Percentiles rank a stretch among this genome's conserved stretches.
These are phyloP conservation scores for Pichia californica DNA, from an alignment of 805 yeast species.

Conservation along the genomic window DNA sequence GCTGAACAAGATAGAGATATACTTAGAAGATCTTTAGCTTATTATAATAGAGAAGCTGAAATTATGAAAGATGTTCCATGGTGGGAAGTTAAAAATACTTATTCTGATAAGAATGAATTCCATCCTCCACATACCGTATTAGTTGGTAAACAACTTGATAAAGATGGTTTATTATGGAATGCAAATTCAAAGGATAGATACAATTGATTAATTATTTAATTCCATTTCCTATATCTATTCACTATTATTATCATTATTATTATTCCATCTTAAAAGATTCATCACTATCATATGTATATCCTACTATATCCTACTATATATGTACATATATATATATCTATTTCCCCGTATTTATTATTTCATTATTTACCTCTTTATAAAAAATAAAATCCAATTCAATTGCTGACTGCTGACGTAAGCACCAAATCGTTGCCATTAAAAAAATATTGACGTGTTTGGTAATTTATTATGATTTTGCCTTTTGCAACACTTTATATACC, in stretches of 20 bases:
- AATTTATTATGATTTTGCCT: too few relatives aligned
- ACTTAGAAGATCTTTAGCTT: slow-evolving; percentile 63
- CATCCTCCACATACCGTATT: slow-evolving; percentile 33
- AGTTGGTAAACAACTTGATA: slow-evolving; percentile 31
- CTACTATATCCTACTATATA: too few relatives aligned
- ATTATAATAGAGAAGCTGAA: slow-evolving; percentile 62
- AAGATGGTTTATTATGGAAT: slow-evolving; percentile 22
- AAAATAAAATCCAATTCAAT: too few relatives aligned
- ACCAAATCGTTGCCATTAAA: too few relatives aligned
- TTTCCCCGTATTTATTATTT: too few relatives aligned
- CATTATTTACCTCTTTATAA: too few relatives aligned
- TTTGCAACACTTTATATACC: too few relatives aligned
- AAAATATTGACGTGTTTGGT: too few relatives aligned
- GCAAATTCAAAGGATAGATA: slow-evolving; percentile 30
- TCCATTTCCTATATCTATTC: neutral
- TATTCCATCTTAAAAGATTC: too few relatives aligned
- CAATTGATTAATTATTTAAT: neutral
- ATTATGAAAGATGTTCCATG: slow-evolving; percentile 57
- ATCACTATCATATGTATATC: too few relatives aligned
- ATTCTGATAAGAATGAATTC: slow-evolving; percentile 29
- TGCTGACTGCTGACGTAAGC: too few relatives aligned
- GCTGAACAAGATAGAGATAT: slow-evolving; percentile 80
- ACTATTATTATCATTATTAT: neutral
- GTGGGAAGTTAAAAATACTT: slow-evolving; percentile 47
- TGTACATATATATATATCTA: too few relatives aligned